Base-by-base conservation (phyloP, 1,139 yeast species). In the Schwanniomyces etchellsii region DNA sequence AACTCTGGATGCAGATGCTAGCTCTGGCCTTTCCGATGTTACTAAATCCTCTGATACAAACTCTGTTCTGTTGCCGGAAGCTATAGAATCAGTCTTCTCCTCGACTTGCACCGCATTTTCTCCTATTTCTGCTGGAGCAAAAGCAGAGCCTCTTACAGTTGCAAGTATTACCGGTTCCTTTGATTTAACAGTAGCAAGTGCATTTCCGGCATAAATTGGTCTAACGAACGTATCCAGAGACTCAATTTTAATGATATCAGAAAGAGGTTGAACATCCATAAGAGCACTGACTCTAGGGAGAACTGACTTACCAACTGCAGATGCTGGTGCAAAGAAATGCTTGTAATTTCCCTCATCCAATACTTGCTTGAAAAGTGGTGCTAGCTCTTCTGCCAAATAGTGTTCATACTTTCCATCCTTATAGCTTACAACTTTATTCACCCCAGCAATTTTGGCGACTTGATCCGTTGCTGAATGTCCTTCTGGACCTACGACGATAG, bases 131-230 rank as follows among this genome's bases (percentile, higher is more conserved):
- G 72, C 72, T 11, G 88, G 75, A 9, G 77, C 70, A 48, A 91
- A 91, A 0, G 97, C 86, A 14, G 96, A 83, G 2, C 89, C 71
- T 63, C 98, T 77, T 10, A 85, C 77, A 10, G 95, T 81, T 14
- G 83, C 64, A 38, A 91, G 61, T 34, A 84, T 70, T 40, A 75
- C 62, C 6, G 68, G 53, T 48, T 89, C 96, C 18, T 57, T 65
- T 22, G 86, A 67, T 55, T 80, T 75, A 35, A 91, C 86, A 4
- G 96, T 88, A 24, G 86, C 77, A 40, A 86, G 65, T 2, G 94
- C 95, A 56, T 91, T 91, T 29, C 98, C 98, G 20, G 98, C 98
- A 52, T 86, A 91, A 30, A 91, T 86, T 30, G 97, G 97, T 53
- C 97, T 80, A 22, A 80, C 78, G 58, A 91, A 91, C 5, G 95